Percentiles rank a stretch among this genome's conserved stretches.
phyloP scores from a whole-genome alignment of 2,329 filamentous ascomycete species.

The Fusarium buharicum region DNA sequence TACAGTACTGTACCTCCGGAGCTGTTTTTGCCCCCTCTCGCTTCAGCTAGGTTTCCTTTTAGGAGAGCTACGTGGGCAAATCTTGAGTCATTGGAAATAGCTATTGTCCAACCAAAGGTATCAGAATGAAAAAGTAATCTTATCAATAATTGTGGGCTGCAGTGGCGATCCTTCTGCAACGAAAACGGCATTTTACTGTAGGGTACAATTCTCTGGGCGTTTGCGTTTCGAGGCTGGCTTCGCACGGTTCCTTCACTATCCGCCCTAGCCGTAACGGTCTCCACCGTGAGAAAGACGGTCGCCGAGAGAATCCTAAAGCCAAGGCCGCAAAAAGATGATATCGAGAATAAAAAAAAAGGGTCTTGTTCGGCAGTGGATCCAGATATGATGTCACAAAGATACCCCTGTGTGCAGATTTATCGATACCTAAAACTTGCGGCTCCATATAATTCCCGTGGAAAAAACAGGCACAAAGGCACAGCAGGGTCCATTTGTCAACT shows the following conservation, averaged over 20 bases:
- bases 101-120: slow-evolving; percentile 22
- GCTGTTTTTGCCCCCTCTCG: background rate
- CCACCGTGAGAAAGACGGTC: slow-evolving; percentile 30
- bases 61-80: slow-evolving; percentile 30
- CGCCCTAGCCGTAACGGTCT: slow-evolving; percentile 38
- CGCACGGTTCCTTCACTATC: slow-evolving; percentile 1
- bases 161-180: slow-evolving; percentile 32
- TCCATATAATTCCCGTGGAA: slow-evolving; percentile 31
- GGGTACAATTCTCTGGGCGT: slow-evolving; percentile 11
- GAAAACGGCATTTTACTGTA: background rate
- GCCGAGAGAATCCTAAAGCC: background rate
- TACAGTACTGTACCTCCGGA: slow-evolving; percentile 1
- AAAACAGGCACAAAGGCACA: slow-evolving; percentile 25
- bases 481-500: slow-evolving; percentile 12
- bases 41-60: slow-evolving; percentile 6
- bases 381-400: slow-evolving; percentile 37
- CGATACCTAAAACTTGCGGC: background rate
- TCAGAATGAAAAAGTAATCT: slow-evolving; percentile 21
- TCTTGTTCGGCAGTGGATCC: slow-evolving; percentile 27
- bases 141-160: slow-evolving; percentile 27
- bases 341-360: slow-evolving; percentile 8
- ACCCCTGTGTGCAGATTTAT: slow-evolving; percentile 16
- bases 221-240: slow-evolving; percentile 19
- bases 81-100: slow-evolving; percentile 32
- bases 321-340: background rate